Evolutionary conservation across 2,329 filamentous ascomycete species (phyloP).

Genomic region (Clathrospora elynae): DNA sequence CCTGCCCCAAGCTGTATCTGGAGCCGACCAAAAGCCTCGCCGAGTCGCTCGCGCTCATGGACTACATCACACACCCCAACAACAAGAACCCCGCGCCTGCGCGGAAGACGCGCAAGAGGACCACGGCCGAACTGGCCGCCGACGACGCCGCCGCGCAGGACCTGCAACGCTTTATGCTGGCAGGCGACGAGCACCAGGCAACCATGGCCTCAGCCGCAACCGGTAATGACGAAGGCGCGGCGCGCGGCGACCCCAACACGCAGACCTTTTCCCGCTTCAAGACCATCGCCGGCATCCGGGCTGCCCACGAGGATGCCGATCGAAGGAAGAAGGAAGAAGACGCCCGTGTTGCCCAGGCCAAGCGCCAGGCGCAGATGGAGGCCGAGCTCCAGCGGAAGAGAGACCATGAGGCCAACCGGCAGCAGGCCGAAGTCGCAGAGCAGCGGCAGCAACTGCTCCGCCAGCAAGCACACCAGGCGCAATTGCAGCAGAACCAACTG

Average conservation of each 20-base stretch:
- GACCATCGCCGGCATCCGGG: constrained; percentile 81
- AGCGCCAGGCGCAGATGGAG: constrained; percentile 48
- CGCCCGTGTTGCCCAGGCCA: constrained; percentile 48
- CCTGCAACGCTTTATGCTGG: constrained; percentile 89
- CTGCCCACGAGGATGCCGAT: constrained; percentile 75
- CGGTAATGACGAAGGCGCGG: constrained; percentile 69
- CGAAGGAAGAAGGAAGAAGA: constrained; percentile 56
- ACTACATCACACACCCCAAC: constrained; percentile 74
- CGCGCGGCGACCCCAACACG: constrained; percentile 71
- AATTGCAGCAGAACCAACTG: constrained; percentile 25
- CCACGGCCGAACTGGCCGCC: constrained; percentile 90
- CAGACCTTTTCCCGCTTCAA: constrained; percentile 93
- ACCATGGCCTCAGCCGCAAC: constrained; percentile 61
- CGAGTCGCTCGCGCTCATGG: constrained; percentile 73
- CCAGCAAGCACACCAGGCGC: constrained; percentile 48
- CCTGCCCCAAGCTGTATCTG: constrained; percentile 75
- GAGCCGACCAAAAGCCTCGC: constrained; percentile 73
- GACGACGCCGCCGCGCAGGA: constrained; percentile 91
- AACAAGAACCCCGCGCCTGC: constrained; percentile 77
- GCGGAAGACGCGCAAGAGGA: constrained; percentile 89
- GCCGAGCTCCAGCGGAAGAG: constrained; percentile 43
- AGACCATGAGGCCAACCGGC: constrained; percentile 40
- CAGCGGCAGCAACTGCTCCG: constrained; percentile 59
- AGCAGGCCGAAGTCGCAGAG: constrained; percentile 42
- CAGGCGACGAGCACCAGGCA: constrained; percentile 81